phyloP scores from a whole-genome alignment of 2,329 filamentous ascomycete species.

The Diaporthe caulivora region DNA sequence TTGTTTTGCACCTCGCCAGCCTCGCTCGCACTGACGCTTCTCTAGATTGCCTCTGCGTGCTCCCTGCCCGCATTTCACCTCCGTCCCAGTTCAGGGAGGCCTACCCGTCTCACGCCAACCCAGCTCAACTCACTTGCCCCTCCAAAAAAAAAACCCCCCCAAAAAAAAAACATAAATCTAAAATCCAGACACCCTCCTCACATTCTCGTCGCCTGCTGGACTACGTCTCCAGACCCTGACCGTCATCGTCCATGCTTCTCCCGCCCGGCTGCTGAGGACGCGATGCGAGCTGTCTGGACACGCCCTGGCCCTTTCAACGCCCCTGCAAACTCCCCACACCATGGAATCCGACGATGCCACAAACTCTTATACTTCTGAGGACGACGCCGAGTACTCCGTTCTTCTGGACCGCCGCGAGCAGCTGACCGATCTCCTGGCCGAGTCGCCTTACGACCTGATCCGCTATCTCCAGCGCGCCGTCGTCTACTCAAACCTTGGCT shows the following conservation, averaged over 20 bases:
- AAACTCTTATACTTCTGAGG: slow-evolving; percentile 46
- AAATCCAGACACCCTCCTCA: neutral
- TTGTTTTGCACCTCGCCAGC: slow-evolving; percentile 23
- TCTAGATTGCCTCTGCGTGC: neutral
- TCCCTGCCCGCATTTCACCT: neutral
- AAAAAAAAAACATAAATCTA: neutral
- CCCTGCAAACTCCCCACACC: slow-evolving; percentile 33
- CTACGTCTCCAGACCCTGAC: neutral
- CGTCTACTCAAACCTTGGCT: slow-evolving; percentile 80
- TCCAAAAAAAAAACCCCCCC: no score
- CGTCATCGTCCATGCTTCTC: neutral
- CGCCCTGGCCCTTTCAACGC: slow-evolving; percentile 25
- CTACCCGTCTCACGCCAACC: neutral
- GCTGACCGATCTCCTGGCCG: slow-evolving; percentile 67
- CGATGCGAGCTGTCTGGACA: slow-evolving; percentile 31
- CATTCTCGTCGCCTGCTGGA: neutral
- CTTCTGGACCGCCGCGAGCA: slow-evolving; percentile 67
- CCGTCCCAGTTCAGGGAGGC: slow-evolving; percentile 8
- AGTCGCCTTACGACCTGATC: slow-evolving; percentile 71
- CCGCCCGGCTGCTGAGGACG: slow-evolving; percentile 19
- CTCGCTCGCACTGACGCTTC: slow-evolving; percentile 9
- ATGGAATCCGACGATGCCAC: slow-evolving; percentile 44
- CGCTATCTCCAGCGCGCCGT: slow-evolving; percentile 78
- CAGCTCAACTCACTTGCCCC: neutral
- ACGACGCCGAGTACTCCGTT: slow-evolving; percentile 55